Conservation (phyloP, 2,329 filamentous ascomycete genomes). For the Xylaria sp. region DNA sequence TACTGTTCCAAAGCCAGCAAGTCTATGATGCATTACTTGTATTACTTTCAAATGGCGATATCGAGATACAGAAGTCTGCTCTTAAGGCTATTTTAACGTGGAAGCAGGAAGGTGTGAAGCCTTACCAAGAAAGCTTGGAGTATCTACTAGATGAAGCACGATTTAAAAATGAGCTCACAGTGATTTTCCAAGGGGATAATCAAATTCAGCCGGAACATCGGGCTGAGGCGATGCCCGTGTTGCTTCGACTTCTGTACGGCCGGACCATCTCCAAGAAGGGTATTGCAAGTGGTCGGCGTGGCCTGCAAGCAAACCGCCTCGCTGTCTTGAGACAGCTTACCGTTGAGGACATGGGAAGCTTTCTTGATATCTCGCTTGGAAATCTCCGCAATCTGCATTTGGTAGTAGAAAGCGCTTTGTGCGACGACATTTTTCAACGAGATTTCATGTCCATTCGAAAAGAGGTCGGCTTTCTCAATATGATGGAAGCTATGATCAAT, state of each 20-base stretch:
- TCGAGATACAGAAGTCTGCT: constrained; percentile 85
- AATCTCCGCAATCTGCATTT: constrained; percentile 71
- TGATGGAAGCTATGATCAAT: constrained; percentile 87
- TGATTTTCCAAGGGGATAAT: constrained; percentile 82
- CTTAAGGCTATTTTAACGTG: constrained; percentile 88
- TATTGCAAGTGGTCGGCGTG: constrained; percentile 78
- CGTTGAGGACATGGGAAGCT: constrained; percentile 78
- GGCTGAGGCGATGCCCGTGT: constrained; percentile 79
- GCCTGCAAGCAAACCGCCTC: constrained; percentile 82
- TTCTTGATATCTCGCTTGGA: constrained; percentile 84
- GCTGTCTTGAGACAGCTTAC: constrained; percentile 82
- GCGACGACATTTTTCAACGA: constrained; percentile 64
- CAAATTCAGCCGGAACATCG: constrained; percentile 79
- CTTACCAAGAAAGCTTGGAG: constrained; percentile 86
- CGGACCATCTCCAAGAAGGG: constrained; percentile 86
- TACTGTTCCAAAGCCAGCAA: constrained; percentile 79
- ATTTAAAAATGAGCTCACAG: constrained; percentile 93
- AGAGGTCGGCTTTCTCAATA: constrained; percentile 90
- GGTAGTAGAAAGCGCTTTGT: constrained; percentile 59
- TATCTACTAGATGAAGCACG: constrained; percentile 89
- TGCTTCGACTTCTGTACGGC: constrained; percentile 89
- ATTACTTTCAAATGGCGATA: constrained; percentile 86
- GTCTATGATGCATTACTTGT: constrained; percentile 80
- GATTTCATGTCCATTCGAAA: constrained; percentile 76
- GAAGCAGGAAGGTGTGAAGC: constrained; percentile 80